Evolutionary conservation across 2,329 filamentous ascomycete species (phyloP), one percentile per base, ranked within the genome.

Genomic region (Aspergillus persii): DNA sequence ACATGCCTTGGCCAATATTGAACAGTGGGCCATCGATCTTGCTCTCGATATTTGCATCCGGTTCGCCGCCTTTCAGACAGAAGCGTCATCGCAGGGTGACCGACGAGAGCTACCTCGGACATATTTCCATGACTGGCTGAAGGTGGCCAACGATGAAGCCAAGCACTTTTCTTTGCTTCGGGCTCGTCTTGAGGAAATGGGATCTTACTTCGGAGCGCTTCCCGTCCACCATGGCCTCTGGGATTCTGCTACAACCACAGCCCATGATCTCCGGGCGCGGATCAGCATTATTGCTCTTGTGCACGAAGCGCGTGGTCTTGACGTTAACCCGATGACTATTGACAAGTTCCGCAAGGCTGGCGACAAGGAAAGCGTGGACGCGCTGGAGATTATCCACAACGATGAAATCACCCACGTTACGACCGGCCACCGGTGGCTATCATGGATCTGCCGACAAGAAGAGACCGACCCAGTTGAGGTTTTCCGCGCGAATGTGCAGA

Each of bases 361-460:
- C 2, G 79, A 81, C 47, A 46, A 39, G 8, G 77, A 81, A 50
- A 81, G 78, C 53, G 78, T 80, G 12, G 69, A 75, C 8, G 68
- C 69, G 3, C 61, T 81, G 56, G 75, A 75, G 39, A 68, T 80
- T 26, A 81, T 81, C 33, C 79, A 81, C 54, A 80, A 79, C 53
- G 79, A 81, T 49, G 79, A 81, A 63, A 80, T 81, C 47, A 81
- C 79, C 0, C 79, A 81, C 61, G 79, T 81, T 23, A 81, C 79
- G 0, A 80, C 79, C 4, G 79, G 79, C 4, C 78, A 81, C 59
- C 67, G 79, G 36, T 81, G 79, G 79, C 58, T 81, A 44, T 77
- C 71, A 2, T 81, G 79, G 79, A 80, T 81, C 26, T 81, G 79
- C 53, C 68, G 74, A 31, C 74, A 80, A 50, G 79, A 81, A 65